Base-by-base conservation (phyloP, 2,329 filamentous ascomycete genomes). In the Beauveria caledonica region DNA sequence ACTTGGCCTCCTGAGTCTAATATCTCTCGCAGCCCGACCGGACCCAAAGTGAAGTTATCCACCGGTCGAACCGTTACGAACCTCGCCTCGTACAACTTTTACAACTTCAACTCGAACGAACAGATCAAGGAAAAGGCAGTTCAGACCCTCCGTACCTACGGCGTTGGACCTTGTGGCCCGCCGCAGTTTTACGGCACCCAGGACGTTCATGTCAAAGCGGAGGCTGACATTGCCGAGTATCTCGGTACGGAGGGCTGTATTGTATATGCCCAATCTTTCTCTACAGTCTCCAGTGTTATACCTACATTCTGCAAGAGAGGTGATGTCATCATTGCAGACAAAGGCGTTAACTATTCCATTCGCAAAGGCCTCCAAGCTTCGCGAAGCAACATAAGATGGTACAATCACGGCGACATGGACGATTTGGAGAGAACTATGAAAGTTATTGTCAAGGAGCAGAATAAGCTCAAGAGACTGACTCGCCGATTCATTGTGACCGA, bases 141-240 rank as follows among this genome's bases (percentile, higher is more conserved):
- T 64, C 88, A 93, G 73, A 95, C 92, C 0, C 83, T 99, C 44
- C 89, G 93, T 62, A 96, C 90, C 21, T 99, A 99, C 68, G 94
- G 94, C 60, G 95, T 99, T 45, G 95, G 94, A 9, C 93, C 94
- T 61, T 99, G 94, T 72, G 94, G 94, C 21, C 94, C 94, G 19
- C 94, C 94, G 6, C 92, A 96, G 65, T 99, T 99, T 77, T 99
- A 99, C 77, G 94, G 92, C 65, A 99, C 92, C 36, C 93, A 97
- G 73, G 94, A 99, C 75, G 92, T 97, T 50, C 94, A 99, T 74
- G 93, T 97, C 85, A 94, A 95, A 78, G 92, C 91, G 17, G 94
- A 99, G 76, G 85, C 90, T 60, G 93, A 97, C 72, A 92, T 99
- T 69, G 92, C 94, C 25, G 84, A 89, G 10, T 96, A 93, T 71